Evolutionary conservation across 2,329 filamentous ascomycete species (phyloP).

Genomic region (Ceratocystis smalleyi): DNA sequence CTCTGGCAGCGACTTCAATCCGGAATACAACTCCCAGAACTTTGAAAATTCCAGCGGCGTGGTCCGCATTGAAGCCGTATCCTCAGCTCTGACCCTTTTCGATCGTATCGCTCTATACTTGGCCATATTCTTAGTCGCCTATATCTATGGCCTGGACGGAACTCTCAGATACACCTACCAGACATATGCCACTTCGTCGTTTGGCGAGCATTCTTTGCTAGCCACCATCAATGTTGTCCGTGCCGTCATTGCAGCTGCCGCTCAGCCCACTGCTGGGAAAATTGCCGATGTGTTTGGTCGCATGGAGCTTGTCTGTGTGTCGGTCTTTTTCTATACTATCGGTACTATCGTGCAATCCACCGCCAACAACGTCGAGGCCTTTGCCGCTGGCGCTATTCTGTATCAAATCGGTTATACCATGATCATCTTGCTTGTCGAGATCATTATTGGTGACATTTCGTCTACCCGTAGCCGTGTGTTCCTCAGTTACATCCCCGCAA

Average conservation of each 20-base stretch:
- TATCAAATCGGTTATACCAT: constrained; percentile 51
- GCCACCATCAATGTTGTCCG: constrained; percentile 43
- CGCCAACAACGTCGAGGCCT: constrained; percentile 33
- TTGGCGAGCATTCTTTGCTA: constrained; percentile 37
- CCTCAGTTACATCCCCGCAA: constrained; percentile 47
- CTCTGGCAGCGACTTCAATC: constrained; percentile 2
- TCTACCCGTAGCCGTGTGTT: constrained; percentile 47
- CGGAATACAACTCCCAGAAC: constrained; percentile 9
- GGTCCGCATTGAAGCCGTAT: constrained; percentile 41
- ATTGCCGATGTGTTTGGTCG: constrained; percentile 50
- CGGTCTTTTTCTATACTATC: constrained; percentile 44
- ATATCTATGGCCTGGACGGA: constrained; percentile 47
- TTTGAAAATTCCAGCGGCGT: constrained; percentile 36
- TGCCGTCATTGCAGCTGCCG: constrained; percentile 43
- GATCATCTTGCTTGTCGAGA: constrained; percentile 45
- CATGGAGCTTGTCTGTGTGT: constrained; percentile 39
- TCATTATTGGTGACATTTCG: constrained; percentile 48
- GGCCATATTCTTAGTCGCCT: constrained; percentile 46
- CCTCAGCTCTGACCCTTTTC: constrained; percentile 33
- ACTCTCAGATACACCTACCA: constrained; percentile 41
- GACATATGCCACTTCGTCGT: constrained; percentile 37
- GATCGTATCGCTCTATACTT: constrained; percentile 45
- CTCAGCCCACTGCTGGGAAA: constrained; percentile 41
- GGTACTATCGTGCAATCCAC: constrained; percentile 43
- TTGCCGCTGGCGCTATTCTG: constrained; percentile 41